These are phyloP conservation scores for Lunasporangiospora selenospora DNA, from an alignment of 192 early-diverging fungal species.

Conservation along the genomic window DNA sequence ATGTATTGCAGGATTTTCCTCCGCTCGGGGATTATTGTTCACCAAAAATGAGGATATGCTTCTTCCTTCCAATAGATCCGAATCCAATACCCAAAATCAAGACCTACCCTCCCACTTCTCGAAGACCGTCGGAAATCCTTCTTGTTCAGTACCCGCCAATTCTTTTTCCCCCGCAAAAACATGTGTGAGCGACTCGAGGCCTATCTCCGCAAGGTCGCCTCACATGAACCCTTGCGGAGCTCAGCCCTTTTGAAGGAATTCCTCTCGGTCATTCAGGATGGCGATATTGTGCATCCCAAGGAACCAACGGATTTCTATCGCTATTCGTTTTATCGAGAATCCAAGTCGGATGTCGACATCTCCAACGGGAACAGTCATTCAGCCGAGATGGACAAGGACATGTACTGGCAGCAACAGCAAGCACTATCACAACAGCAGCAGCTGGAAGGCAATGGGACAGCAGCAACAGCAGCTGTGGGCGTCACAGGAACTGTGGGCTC, in stretches of 20 bases:
- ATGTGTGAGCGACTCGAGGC: constrained; percentile 55
- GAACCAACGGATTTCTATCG: not conserved
- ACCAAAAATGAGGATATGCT: too few species aligned
- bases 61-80: constrained; percentile 26
- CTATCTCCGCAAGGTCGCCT: constrained; percentile 51
- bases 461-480: not conserved
- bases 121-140: constrained; percentile 50
- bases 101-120: constrained; percentile 37
- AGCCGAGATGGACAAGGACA: not conserved
- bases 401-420: not conserved
- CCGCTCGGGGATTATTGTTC: too few species aligned
- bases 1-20: too few species aligned
- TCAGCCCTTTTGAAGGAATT: constrained; percentile 57
- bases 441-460: not conserved
- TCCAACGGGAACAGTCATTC: not conserved
- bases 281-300: constrained; percentile 53
- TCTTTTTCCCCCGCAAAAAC: constrained; percentile 52
- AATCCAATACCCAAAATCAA: constrained; percentile 50
- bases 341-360: constrained; percentile 4
- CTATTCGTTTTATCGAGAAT: not conserved
- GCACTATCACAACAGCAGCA: not conserved
- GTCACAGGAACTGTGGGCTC: too few species aligned
- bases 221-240: constrained; percentile 43
- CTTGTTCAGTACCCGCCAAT: constrained; percentile 40
- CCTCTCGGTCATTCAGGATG: constrained; percentile 54